Evolutionary conservation across 2,329 filamentous ascomycete species (phyloP).

Genomic region (Hypoxylon sp.): DNA sequence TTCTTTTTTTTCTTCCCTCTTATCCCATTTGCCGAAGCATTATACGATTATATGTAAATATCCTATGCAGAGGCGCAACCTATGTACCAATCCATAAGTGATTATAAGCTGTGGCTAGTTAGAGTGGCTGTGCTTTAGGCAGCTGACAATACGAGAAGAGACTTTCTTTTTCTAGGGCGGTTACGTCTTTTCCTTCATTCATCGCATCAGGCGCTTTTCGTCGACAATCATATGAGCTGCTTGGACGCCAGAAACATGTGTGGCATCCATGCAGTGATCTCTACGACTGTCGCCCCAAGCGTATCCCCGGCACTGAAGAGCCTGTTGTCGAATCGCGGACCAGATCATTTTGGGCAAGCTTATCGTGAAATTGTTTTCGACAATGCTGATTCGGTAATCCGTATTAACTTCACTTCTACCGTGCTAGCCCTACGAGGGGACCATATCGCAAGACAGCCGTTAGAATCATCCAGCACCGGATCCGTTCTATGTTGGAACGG

Average conservation of each 20-base stretch:
- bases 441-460: conserved; percentile 79
- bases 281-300: conserved; percentile 52
- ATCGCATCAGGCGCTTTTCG: neutral
- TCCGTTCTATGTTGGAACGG: conserved; percentile 96
- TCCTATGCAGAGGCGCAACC: neutral
- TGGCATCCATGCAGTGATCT: conserved; percentile 70
- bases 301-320: conserved; percentile 58
- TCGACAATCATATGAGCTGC: neutral
- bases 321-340: conserved; percentile 69
- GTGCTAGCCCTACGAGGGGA: conserved; percentile 91
- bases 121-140: conserved; percentile 14
- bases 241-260: conserved; percentile 63
- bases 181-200: neutral
- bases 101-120: conserved; percentile 11
- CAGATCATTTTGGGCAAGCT: conserved; percentile 68
- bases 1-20: conserved; percentile 1
- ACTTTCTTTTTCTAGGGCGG: neutral
- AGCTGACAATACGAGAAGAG: conserved; percentile 16
- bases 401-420: conserved; percentile 78
- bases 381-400: conserved; percentile 47
- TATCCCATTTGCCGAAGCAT: neutral
- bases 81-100: neutral
- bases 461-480: conserved; percentile 68
- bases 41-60: neutral
- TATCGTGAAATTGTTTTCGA: conserved; percentile 49